phyloP scores from a whole-genome alignment of 192 early-diverging fungal species.

The Fimicolochytrium jonesii region DNA sequence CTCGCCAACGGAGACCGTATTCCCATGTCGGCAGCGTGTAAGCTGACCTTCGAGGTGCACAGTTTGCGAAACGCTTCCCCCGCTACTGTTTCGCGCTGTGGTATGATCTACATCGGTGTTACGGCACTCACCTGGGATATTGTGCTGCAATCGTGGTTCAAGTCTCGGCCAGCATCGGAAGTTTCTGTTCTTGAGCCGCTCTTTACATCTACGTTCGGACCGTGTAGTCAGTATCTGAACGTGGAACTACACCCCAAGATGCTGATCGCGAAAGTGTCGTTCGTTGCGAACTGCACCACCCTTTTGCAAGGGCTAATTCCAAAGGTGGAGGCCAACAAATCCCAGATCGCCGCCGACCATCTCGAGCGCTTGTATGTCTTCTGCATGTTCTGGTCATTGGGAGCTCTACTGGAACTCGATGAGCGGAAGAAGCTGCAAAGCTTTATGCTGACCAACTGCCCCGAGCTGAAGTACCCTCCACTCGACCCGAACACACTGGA shows the following conservation, averaged over 20 bases:
- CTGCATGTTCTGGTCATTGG: constrained; percentile 55
- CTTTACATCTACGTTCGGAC: constrained; percentile 47
- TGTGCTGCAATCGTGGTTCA: constrained; percentile 62
- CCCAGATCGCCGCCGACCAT: constrained; percentile 44
- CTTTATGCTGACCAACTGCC: constrained; percentile 47
- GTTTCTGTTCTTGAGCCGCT: constrained; percentile 54
- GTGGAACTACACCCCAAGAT: constrained; percentile 59
- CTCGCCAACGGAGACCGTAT: constrained; percentile 64
- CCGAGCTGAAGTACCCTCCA: constrained; percentile 53
- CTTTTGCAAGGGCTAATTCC: constrained; percentile 55
- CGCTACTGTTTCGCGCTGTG: constrained; percentile 61
- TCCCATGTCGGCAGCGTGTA: constrained; percentile 59
- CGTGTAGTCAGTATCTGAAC: constrained; percentile 36
- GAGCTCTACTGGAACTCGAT: constrained; percentile 58
- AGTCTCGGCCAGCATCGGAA: constrained; percentile 44
- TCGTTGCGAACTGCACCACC: constrained; percentile 50
- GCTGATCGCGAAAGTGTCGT: constrained; percentile 45
- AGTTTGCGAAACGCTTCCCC: constrained; percentile 55
- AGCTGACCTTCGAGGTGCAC: constrained; percentile 62
- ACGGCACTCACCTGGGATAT: constrained; percentile 62
- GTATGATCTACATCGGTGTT: constrained; percentile 69
- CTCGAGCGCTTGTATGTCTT: constrained; percentile 56
- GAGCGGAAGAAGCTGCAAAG: constrained; percentile 59
- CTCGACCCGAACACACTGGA: constrained; percentile 48
- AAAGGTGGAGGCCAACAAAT: constrained; percentile 53